phyloP scores from a whole-genome alignment of 108 stramenopile genomes.

The Nitzschia inconspicua region DNA sequence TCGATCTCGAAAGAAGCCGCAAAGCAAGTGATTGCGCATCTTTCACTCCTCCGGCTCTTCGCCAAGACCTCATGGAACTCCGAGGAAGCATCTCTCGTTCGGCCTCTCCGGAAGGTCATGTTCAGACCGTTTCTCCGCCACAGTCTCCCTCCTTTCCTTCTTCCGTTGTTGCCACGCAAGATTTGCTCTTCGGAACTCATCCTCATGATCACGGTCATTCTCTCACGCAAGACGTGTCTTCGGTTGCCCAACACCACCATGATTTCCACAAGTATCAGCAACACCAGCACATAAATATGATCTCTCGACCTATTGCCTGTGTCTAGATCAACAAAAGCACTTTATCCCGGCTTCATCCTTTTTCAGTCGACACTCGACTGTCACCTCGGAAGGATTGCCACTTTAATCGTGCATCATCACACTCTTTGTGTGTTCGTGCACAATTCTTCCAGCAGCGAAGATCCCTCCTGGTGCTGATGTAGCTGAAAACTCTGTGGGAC shows the following conservation, averaged over 20 bases:
- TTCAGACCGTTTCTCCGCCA: conserved; percentile 15
- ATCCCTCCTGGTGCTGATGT: conserved; percentile 39
- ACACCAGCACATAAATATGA: conserved; percentile 48
- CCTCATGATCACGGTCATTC: background rate
- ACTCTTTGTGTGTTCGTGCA: background rate
- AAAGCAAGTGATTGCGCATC: background rate
- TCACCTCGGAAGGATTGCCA: background rate
- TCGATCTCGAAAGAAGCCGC: conserved; percentile 33
- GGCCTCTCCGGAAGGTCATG: background rate
- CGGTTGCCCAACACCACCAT: background rate
- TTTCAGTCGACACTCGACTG: background rate
- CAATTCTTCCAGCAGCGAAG: conserved; percentile 74
- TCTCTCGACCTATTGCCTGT: conserved; percentile 56
- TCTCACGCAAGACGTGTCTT: background rate
- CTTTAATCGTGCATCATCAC: background rate
- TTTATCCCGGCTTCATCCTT: too few species aligned
- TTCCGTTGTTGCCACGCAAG: too few species aligned
- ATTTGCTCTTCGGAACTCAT: too few species aligned
- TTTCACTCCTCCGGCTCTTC: conserved; percentile 3
- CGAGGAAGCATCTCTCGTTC: background rate
- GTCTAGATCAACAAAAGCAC: conserved; percentile 30
- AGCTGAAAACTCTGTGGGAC: background rate
- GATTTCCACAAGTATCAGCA: conserved; percentile 15
- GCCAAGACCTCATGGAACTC: conserved; percentile 24
- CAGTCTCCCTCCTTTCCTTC: background rate